These are phyloP conservation scores for Citrus sp. DNA, from an alignment of 345 rosid genomes.

Conservation along the genomic window DNA sequence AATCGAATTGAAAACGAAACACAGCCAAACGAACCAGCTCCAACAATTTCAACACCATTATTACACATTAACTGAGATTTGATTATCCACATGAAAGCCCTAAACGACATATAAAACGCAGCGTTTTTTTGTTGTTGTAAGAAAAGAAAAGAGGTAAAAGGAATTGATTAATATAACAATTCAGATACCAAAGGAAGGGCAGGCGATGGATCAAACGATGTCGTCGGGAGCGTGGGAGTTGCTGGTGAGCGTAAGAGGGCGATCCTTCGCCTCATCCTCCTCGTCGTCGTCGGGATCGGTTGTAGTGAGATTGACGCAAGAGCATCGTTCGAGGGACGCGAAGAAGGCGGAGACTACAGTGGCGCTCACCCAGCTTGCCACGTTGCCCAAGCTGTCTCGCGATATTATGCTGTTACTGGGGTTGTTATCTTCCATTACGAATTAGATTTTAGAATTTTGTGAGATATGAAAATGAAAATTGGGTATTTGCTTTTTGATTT, in stretches of 20 bases:
- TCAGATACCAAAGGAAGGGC: not conserved
- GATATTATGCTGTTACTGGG: conserved; percentile 30
- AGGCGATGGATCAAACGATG: not conserved
- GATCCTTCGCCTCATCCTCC: conserved; percentile 46
- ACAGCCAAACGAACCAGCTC: not conserved
- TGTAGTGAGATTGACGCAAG: conserved; percentile 79
- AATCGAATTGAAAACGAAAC: not conserved
- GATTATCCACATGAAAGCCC: not conserved
- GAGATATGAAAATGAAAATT: no score
- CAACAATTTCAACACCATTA: not conserved
- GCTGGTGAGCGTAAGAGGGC: conserved; percentile 50
- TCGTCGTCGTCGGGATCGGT: conserved; percentile 63
- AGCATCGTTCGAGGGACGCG: conserved; percentile 82
- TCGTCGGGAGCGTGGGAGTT: conserved; percentile 21
- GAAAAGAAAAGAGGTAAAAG: not conserved
- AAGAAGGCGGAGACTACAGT: conserved; percentile 80
- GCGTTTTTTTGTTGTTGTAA: not conserved
- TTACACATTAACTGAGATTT: not conserved
- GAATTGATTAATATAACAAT: not conserved
- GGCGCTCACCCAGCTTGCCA: conserved; percentile 72
- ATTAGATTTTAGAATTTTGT: not conserved
- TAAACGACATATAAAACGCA: not conserved
- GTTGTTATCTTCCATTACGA: conserved; percentile 11
- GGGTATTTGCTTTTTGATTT: not conserved
- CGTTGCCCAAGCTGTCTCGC: conserved; percentile 44